Evolutionary conservation across 2,329 filamentous ascomycete genomes (phyloP).

Genomic region (Aaosphaeria pasadenensis): DNA sequence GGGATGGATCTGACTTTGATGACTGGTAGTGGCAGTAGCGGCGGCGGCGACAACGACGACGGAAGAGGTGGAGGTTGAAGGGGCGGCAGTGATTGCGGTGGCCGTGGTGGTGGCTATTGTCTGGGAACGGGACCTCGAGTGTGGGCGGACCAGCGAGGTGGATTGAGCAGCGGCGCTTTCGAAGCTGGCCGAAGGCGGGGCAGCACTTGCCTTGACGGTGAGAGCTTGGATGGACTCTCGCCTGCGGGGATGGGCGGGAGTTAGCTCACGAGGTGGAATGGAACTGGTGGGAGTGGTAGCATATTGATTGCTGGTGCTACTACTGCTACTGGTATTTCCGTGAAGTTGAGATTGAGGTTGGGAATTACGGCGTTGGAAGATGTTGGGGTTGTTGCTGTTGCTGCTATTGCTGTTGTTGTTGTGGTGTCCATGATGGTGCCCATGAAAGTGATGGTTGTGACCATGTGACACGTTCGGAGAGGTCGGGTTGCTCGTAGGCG

Average conservation of each 20-base stretch:
- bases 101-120: conserved; percentile 18
- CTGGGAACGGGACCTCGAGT: conserved; percentile 27
- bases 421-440: not conserved
- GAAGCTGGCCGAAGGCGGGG: conserved; percentile 37
- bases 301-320: conserved; percentile 1
- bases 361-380: too few species aligned
- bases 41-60: conserved; percentile 1
- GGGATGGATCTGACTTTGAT: conserved; percentile 2
- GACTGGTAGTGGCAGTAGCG: conserved; percentile 19
- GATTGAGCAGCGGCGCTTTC: conserved; percentile 33
- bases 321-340: too few species aligned
- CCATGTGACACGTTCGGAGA: conserved; percentile 2
- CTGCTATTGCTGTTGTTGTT: not conserved
- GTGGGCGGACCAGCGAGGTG: conserved; percentile 11
- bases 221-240: conserved; percentile 41
- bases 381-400: too few species aligned
- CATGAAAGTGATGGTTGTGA: not conserved
- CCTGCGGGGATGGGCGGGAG: conserved; percentile 25
- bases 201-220: conserved; percentile 34
- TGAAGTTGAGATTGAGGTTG: too few species aligned
- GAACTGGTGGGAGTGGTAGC: conserved; percentile 1
- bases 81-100: conserved; percentile 17
- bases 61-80: conserved; percentile 3
- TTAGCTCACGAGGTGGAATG: not conserved
- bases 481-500: conserved; percentile 1